These are phyloP conservation scores for Emericellopsis cladophorae DNA, from an alignment of 2,329 filamentous ascomycete genomes.

Conservation along the genomic window DNA sequence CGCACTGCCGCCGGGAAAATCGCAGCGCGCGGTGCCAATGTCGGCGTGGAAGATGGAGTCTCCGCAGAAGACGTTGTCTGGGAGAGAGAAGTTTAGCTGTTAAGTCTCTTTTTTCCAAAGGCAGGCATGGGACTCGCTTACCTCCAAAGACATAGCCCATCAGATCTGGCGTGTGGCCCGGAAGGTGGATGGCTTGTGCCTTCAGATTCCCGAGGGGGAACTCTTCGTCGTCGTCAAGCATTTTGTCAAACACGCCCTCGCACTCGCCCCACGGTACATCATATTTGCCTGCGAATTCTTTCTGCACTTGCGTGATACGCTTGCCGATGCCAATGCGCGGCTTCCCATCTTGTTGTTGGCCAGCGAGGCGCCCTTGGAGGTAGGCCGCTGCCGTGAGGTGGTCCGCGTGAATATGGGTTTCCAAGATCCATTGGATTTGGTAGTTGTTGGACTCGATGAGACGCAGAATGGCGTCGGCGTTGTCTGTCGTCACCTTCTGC, in stretches of 20 bases:
- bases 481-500: conserved; percentile 28
- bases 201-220: conserved; percentile 36
- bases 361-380: conserved; percentile 30
- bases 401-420: conserved; percentile 51
- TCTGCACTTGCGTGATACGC: conserved; percentile 38
- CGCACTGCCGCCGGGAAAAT: conserved; percentile 35
- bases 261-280: conserved; percentile 28
- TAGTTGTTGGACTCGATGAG: conserved; percentile 31
- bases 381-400: conserved; percentile 48
- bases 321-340: conserved; percentile 40
- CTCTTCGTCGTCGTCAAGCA: conserved; percentile 38
- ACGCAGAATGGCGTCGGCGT: conserved; percentile 38
- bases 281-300: conserved; percentile 34
- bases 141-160: conserved; percentile 43
- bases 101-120: too few relatives aligned
- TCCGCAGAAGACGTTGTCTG: conserved; percentile 30
- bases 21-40: conserved; percentile 33
- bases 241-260: conserved; percentile 32
- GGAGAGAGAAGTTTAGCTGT: too few relatives aligned
- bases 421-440: conserved; percentile 38
- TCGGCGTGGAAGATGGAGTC: conserved; percentile 35
- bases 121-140: conserved; percentile 4
- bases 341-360: conserved; percentile 12
- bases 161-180: conserved; percentile 49
- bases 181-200: conserved; percentile 37